phyloP scores from a whole-genome alignment of 805 yeast species.

The Lipomyces yamanashiensis region DNA sequence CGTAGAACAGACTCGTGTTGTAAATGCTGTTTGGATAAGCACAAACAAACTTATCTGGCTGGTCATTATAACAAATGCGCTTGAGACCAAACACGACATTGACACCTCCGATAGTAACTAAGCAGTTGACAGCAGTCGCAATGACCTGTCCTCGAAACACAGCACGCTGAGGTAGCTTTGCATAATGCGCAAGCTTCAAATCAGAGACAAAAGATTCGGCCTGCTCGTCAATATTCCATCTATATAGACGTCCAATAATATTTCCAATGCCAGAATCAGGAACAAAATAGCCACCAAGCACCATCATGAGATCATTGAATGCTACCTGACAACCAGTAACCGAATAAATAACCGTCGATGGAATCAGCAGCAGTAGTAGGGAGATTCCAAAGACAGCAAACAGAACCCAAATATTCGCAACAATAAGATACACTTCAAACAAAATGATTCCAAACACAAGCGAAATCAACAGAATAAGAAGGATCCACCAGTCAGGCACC shows the following conservation, averaged over 20 bases:
- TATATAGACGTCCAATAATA: slow-evolving; percentile 49
- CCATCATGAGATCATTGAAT: slow-evolving; percentile 63
- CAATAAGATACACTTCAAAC: slow-evolving; percentile 46
- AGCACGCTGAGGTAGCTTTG: slow-evolving; percentile 55
- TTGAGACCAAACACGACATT: slow-evolving; percentile 49
- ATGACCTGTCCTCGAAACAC: slow-evolving; percentile 58
- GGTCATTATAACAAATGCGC: slow-evolving; percentile 52
- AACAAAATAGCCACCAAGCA: slow-evolving; percentile 65
- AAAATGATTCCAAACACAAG: slow-evolving; percentile 43
- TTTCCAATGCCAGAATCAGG: slow-evolving; percentile 66
- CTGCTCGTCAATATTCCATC: slow-evolving; percentile 56
- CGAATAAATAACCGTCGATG: slow-evolving; percentile 65
- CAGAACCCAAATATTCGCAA: slow-evolving; percentile 67
- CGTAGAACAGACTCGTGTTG: slow-evolving; percentile 61
- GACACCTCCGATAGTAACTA: slow-evolving; percentile 53
- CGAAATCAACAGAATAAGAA: slow-evolving; percentile 51
- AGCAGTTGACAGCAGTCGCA: slow-evolving; percentile 60
- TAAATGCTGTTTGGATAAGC: slow-evolving; percentile 51
- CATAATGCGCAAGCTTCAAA: slow-evolving; percentile 59
- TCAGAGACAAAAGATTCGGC: slow-evolving; percentile 47
- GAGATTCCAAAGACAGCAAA: slow-evolving; percentile 61
- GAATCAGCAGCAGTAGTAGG: slow-evolving; percentile 60
- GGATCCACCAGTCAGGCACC: slow-evolving; percentile 70
- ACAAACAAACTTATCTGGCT: slow-evolving; percentile 51
- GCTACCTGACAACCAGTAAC: slow-evolving; percentile 65